Evolutionary conservation across 441 rosid species (phyloP), one percentile per base, ranked within the genome.

Genomic region (Brassica balearica): DNA sequence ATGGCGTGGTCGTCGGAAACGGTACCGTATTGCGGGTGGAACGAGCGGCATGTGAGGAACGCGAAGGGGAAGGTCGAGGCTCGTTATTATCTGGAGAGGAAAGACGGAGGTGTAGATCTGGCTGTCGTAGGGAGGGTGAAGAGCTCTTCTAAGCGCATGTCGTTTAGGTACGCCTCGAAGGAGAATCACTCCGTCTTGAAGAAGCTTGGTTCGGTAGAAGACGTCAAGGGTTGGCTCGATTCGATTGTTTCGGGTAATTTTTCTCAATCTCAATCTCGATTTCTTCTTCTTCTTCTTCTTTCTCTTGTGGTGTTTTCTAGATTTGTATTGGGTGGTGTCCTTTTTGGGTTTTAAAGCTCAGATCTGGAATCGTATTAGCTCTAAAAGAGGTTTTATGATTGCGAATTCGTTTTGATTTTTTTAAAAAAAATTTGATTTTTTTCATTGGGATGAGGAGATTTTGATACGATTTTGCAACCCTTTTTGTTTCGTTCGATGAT

Each of bases 151-250:
- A 78, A 84, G 71, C 90, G 84, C 58, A 91, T 87, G 83, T 86
- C 89, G 2, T 93, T 87, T 74, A 74, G 76, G 25, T 84, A 77
- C 75, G 86, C 86, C 25, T 63, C 81, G 71, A 83, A 46, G 11
- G 64, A 74, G 74, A 84, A 78, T 66, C 82, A 82, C 5, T 82
- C 86, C 55, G 14, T 79, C 14, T 59, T 74, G 56, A 80, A 69
- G 38, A 88, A 84, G 88, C 89, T 88, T 64, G 85, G 70, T 78
- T 85, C 90, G 2, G 76, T 87, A 20, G 69, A 86, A 17, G 95
- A 90, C 68, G 94, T 93, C 14, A 38, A 88, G 11, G 82, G 82
- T 75, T 91, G 95, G 95, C 89, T 91, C 71, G 72, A 86, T 75
- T 88, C 91, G 4, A 76, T 89, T 4, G 82, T 90, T 80, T 84